Evolutionary conservation across 129 eudicot genomes (phyloP).

Genomic region (Pseudognaphalium luteoalbum): DNA sequence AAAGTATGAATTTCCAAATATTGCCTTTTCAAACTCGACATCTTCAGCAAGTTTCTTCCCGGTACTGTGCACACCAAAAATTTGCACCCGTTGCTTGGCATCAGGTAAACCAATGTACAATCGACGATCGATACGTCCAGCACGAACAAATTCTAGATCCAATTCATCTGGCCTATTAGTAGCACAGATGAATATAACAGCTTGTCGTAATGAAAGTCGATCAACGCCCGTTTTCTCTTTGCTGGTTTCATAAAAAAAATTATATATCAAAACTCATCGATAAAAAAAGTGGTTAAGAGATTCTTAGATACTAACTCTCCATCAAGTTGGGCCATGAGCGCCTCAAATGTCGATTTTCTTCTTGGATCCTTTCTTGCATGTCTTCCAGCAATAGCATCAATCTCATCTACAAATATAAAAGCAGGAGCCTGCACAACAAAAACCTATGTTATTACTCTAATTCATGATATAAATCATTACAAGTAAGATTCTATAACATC

Average conservation of each 20-base stretch:
- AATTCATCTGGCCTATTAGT: conserved; percentile 96
- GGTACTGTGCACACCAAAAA: conserved; percentile 90
- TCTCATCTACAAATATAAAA: conserved; percentile 91
- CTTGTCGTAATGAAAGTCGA: conserved; percentile 77
- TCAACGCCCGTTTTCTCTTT: conserved; percentile 82
- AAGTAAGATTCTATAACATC: neutral
- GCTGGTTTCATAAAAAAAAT: conserved; percentile 50
- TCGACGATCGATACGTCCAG: conserved; percentile 90
- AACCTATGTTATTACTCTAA: conserved; percentile 2
- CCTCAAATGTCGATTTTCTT: conserved; percentile 80
- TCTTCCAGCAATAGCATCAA: conserved; percentile 96
- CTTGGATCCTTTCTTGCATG: conserved; percentile 83
- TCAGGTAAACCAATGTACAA: conserved; percentile 89
- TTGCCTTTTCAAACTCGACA: conserved; percentile 74
- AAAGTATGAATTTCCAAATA: conserved; percentile 2
- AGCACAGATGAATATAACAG: conserved; percentile 94
- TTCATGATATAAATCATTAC: neutral
- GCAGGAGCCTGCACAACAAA: conserved; percentile 75
- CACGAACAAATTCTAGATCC: conserved; percentile 75
- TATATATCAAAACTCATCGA: conserved; percentile 2
- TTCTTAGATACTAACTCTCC: conserved; percentile 74
- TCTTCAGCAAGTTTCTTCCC: conserved; percentile 86
- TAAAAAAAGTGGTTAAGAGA: neutral
- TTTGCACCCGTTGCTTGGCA: conserved; percentile 86
- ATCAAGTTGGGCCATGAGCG: conserved; percentile 82